Percentiles rank a stretch among this genome's conserved stretches.
Conservation (phyloP, 2,329 filamentous ascomycete genomes). For the Drechmeria coniospora region DNA sequence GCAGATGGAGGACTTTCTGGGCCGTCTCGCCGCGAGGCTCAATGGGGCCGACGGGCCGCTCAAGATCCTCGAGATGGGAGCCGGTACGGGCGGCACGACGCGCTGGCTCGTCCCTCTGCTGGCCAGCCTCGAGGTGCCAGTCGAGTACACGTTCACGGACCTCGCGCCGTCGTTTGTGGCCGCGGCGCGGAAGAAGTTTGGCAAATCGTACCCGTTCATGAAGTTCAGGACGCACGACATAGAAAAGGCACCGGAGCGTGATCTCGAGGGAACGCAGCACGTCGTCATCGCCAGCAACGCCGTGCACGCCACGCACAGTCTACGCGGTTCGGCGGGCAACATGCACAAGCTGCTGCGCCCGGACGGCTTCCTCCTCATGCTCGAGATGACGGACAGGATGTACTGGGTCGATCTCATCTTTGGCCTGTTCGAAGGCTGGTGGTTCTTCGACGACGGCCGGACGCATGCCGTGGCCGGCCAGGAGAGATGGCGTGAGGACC, state of each 20-base stretch:
- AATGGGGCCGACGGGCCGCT: constrained; percentile 5
- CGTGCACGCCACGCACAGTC: constrained; percentile 17
- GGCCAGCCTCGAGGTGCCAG: constrained; percentile 13
- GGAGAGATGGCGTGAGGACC: background rate
- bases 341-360: constrained; percentile 5
- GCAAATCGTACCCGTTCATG: constrained; percentile 4
- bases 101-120: constrained; percentile 13
- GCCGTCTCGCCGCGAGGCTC: constrained; percentile 1
- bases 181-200: constrained; percentile 2
- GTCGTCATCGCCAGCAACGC: constrained; percentile 19
- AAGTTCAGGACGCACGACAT: constrained; percentile 3
- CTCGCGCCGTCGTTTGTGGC: constrained; percentile 11
- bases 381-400: constrained; percentile 2
- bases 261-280: constrained; percentile 11
- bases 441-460: constrained; percentile 8
- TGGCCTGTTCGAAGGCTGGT: constrained; percentile 20
- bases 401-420: constrained; percentile 16
- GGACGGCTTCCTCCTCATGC: constrained; percentile 5
- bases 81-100: constrained; percentile 19
- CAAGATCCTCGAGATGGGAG: constrained; percentile 13
- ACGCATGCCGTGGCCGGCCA: constrained; percentile 1
- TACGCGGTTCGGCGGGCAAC: constrained; percentile 5
- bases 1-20: constrained; percentile 18
- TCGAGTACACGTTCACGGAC: constrained; percentile 26
- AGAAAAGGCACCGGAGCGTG: constrained; percentile 6